Evolutionary conservation across 176 grass and related monocot genomes (phyloP), one percentile per base, ranked within the genome.

Genomic region (Pontederia crassipes): DNA sequence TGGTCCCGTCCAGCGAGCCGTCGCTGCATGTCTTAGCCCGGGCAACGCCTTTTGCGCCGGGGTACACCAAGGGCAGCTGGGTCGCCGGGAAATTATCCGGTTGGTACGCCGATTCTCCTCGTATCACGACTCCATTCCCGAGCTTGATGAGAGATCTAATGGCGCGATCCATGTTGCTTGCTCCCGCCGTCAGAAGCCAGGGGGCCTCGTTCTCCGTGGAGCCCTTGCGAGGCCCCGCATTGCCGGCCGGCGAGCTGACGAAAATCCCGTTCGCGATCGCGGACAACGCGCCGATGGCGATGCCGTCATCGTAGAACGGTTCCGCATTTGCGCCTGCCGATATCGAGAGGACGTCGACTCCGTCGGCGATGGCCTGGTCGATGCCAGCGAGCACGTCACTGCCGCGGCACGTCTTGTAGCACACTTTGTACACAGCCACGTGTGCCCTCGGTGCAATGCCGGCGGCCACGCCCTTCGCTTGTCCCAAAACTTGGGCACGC

Each of bases 1-100:
- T 53, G 48, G 53, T 29, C 49, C 64, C 64, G 26, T 67, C 64
- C 18, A 67, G 49, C 1, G 64, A 67, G 64, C 64, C 64, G 24
- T 67, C 49, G 48, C 12, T 26, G 64, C 64, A 67, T 27, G 20
- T 35, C 49, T 52, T 52, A 4, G 64, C 64, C 6, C 49, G 48
- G 12, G 27, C 18, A 12, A 28, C 53, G 16, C 49, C 49, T 26
- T 12, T 28, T 26, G 11, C 20, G 6, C 64, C 64, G 12, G 64
- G 48, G 8, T 53, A 67, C 20, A 52, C 64, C 18, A 67, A 4
- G 2, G 64, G 64, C 12, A 67, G 17, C 18, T 53, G 48, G 48
- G 10, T 67, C 1, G 49, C 18, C 12, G 48, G 48, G 18, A 67
- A 67, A 35, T 67, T 29, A 2, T 28, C 48, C 13, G 64, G 64